Evolutionary conservation across 192 early-diverging fungal genomes (phyloP).

Genomic region (Chytriomyces hyalinus): DNA sequence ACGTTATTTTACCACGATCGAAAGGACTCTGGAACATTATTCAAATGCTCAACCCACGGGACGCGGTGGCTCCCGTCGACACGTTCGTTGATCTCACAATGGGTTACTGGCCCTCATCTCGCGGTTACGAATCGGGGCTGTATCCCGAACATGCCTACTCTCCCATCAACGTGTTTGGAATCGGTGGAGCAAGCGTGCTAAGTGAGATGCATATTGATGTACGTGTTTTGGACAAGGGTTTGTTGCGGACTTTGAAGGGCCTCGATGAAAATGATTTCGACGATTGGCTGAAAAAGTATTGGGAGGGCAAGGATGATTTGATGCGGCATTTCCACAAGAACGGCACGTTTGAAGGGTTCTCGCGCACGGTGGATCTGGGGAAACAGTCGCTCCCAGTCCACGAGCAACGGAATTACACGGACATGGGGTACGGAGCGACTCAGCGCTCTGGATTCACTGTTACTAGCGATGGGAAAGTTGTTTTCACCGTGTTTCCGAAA

Average conservation of each 20-base stretch:
- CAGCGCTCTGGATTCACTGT: background rate
- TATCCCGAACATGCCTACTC: slow-evolving; percentile 4
- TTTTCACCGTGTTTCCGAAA: background rate
- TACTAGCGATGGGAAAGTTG: background rate
- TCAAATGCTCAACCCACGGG: background rate
- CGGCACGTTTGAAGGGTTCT: slow-evolving; percentile 15
- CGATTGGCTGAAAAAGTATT: slow-evolving; percentile 20
- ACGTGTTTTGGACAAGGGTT: background rate
- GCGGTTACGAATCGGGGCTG: slow-evolving; percentile 14
- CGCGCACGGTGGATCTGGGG: background rate
- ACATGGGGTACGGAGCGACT: background rate
- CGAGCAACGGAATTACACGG: background rate
- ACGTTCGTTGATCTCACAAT: slow-evolving; percentile 26
- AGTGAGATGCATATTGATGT: slow-evolving; percentile 6
- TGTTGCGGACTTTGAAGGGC: background rate
- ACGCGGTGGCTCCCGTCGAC: background rate
- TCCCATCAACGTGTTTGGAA: slow-evolving; percentile 13
- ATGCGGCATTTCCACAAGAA: slow-evolving; percentile 18
- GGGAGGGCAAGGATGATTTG: slow-evolving; percentile 27
- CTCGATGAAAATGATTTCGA: slow-evolving; percentile 15
- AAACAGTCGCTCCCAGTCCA: background rate
- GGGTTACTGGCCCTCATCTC: slow-evolving; percentile 22
- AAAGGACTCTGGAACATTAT: slow-evolving; percentile 5
- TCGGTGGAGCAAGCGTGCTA: background rate
- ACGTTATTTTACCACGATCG: slow-evolving; percentile 26